phyloP scores from a whole-genome alignment of 495 filamentous ascomycete genomes.

The Pyrenula aspistea region DNA sequence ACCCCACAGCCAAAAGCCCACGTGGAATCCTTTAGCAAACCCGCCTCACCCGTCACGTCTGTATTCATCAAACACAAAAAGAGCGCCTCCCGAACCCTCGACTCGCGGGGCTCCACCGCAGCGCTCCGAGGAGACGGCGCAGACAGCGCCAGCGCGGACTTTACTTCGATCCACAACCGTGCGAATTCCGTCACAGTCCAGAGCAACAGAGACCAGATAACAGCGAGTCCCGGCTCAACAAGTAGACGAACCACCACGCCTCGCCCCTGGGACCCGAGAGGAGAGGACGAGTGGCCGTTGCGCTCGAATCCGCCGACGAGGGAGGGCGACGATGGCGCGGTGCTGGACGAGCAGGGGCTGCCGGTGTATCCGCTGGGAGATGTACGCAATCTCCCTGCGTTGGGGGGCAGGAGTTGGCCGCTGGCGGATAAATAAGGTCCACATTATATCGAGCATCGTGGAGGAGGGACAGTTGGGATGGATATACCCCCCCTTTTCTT shows the following conservation, averaged over 20 bases:
- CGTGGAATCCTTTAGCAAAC: not conserved
- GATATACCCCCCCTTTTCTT: too few relatives aligned
- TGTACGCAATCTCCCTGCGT: not conserved
- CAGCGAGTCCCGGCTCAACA: too few relatives aligned
- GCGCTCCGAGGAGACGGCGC: not conserved
- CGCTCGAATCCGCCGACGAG: not conserved
- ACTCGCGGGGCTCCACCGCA: not conserved
- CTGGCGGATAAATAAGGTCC: too few relatives aligned
- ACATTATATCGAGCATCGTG: too few relatives aligned
- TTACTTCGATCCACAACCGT: too few relatives aligned
- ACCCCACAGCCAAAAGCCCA: not conserved
- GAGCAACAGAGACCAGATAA: too few relatives aligned
- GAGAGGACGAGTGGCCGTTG: not conserved
- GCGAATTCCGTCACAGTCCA: too few relatives aligned
- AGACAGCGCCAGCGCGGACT: too few relatives aligned
- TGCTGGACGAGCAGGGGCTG: not conserved
- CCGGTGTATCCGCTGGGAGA: not conserved
- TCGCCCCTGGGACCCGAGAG: not conserved
- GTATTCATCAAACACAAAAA: not conserved
- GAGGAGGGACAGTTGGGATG: too few relatives aligned
- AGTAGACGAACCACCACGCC: not conserved
- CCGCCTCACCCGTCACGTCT: not conserved
- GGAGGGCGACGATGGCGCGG: not conserved
- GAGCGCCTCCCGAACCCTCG: not conserved
- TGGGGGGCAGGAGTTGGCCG: not conserved